Conservation (phyloP, 2,329 filamentous ascomycete genomes). For the Colletotrichum somersetense region DNA sequence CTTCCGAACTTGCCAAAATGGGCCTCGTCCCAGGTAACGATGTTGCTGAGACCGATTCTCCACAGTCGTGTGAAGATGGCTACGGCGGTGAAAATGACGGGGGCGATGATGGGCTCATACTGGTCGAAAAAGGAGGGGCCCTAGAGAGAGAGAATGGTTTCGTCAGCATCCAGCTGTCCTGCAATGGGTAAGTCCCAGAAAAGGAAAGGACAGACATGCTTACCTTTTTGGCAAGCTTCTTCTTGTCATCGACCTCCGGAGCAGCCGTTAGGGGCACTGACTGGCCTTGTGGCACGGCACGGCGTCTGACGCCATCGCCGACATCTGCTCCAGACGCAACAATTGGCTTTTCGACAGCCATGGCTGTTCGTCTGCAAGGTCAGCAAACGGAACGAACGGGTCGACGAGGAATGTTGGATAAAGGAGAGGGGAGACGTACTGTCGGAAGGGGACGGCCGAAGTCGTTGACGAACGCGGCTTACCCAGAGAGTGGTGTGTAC, state of each 20-base stretch:
- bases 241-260: conserved; percentile 68
- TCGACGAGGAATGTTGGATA: conserved; percentile 9
- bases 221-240: conserved; percentile 70
- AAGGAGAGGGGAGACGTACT: conserved; percentile 18
- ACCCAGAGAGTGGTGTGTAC: conserved; percentile 14
- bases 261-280: conserved; percentile 52
- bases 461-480: conserved; percentile 33
- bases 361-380: conserved; percentile 48
- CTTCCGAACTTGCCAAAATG: conserved; percentile 97
- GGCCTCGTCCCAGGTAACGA: conserved; percentile 77
- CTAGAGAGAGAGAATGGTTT: conserved; percentile 45
- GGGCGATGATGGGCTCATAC: conserved; percentile 73
- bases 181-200: not conserved
- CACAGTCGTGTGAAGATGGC: conserved; percentile 76
- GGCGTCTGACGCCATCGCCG: conserved; percentile 68
- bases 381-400: conserved; percentile 27
- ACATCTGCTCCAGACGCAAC: conserved; percentile 72
- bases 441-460: conserved; percentile 29
- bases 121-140: conserved; percentile 71
- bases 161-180: conserved; percentile 44
- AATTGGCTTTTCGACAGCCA: conserved; percentile 68
- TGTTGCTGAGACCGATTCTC: conserved; percentile 76
- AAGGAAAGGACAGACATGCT: conserved; percentile 37
- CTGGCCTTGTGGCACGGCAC: conserved; percentile 63
- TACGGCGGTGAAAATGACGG: conserved; percentile 70